Base-by-base conservation (phyloP, 2,329 filamentous ascomycete species). In the Stenocarpella maydis region DNA sequence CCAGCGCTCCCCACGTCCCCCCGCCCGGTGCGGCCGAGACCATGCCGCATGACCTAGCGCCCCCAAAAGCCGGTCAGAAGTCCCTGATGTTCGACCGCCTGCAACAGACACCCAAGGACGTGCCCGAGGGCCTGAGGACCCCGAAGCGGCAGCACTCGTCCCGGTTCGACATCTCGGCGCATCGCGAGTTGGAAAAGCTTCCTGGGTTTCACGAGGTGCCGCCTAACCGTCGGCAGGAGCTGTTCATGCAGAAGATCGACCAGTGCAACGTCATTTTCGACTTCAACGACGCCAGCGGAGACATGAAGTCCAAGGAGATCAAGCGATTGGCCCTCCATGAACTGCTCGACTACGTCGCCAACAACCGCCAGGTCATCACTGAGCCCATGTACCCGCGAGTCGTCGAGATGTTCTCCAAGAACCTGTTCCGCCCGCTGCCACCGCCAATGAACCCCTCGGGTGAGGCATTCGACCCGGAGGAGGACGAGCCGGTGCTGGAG, bases 221-320 rank as follows among this genome's bases (percentile, higher is more conserved):
- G 14, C 96, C 96, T 19, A 97, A 97, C 79, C 90, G 95, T 72
- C 90, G 96, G 72, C 95, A 98, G 82, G 95, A 98, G 75, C 88
- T 99, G 21, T 99, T 99, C 82, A 98, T 99, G 95, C 95, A 98
- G 79, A 99, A 99, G 86, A 96, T 99, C 75, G 96, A 98, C 77
- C 96, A 99, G 80, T 99, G 96, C 85, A 99, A 99, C 79, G 97
- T 99, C 84, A 99, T 99, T 77, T 99, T 99, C 79, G 96, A 99
- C 83, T 99, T 99, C 84, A 99, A 98, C 79, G 96, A 99, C 81
- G 94, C 95, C 60, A 97, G 93, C 74, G 95, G 92, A 74, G 96
- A 99, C 79, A 98, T 99, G 95, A 99, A 99, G 82, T 97, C 95
- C 58, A 99, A 99, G 84, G 96, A 99, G 82, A 98, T 99, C 86